phyloP scores from a whole-genome alignment of 331 rosid species.

The Arachis monticola region DNA sequence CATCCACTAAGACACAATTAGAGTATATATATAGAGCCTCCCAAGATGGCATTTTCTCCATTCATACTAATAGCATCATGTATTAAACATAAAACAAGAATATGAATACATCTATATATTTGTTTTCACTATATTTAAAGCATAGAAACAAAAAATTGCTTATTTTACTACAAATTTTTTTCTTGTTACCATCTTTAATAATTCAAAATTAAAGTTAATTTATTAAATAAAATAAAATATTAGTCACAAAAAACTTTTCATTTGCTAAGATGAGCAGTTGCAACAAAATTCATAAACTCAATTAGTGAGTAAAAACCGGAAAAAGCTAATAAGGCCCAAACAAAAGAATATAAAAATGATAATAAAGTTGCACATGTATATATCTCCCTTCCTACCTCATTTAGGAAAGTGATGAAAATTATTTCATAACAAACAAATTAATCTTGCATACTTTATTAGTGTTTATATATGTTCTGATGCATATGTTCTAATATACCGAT shows the following conservation, averaged over 20 bases:
- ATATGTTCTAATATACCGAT: conserved; percentile 29
- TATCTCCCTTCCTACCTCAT: conserved; percentile 8
- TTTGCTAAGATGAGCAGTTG: conserved; percentile 8
- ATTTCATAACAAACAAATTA: conserved; percentile 47
- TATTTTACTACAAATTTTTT: not conserved
- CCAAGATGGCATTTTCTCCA: not conserved
- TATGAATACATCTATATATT: not conserved
- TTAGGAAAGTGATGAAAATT: conserved; percentile 40
- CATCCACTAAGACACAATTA: conserved; percentile 29
- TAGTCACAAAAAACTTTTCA: not conserved
- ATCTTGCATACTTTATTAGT: conserved; percentile 33
- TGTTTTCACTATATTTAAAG: not conserved
- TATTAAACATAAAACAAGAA: not conserved
- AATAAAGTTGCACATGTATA: conserved; percentile 28
- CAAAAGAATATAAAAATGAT: conserved; percentile 3
- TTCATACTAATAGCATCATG: not conserved
- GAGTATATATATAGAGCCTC: conserved; percentile 31
- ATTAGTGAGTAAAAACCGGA: conserved; percentile 10
- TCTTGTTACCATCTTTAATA: not conserved
- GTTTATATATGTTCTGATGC: not conserved
- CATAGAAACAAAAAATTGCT: not conserved
- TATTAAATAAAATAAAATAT: conserved; percentile 12
- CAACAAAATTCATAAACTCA: conserved; percentile 25
- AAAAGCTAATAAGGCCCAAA: conserved; percentile 11
- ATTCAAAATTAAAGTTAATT: not conserved